Evolutionary conservation across 73 alveolate genomes (phyloP).

Genomic region (Symbiodinium pilosum): DNA sequence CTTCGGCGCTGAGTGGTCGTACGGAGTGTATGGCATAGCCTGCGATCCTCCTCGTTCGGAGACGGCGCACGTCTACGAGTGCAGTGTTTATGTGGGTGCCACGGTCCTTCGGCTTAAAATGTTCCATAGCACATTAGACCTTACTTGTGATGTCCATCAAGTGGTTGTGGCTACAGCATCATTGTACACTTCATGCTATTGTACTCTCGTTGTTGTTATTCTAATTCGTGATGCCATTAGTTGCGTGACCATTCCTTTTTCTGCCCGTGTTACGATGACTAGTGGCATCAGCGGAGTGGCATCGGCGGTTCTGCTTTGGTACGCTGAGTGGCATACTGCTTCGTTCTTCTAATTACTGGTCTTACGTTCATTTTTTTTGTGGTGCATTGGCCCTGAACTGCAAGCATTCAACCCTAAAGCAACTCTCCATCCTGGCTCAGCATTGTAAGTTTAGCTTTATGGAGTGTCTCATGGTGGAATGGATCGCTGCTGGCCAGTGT

Average conservation of each 20-base stretch:
- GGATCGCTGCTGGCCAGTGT: neutral
- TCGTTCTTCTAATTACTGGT: too few species aligned
- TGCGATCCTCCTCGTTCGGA: constrained; percentile 83
- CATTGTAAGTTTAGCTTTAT: too few species aligned
- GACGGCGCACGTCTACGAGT: constrained; percentile 94
- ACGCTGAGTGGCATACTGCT: too few species aligned
- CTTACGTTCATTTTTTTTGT: too few species aligned
- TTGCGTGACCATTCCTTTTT: neutral
- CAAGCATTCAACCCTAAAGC: too few species aligned
- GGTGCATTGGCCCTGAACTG: too few species aligned
- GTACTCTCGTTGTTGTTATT: neutral
- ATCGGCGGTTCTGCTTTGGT: too few species aligned
- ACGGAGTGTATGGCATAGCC: constrained; percentile 80
- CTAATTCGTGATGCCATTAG: neutral
- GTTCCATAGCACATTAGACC: neutral
- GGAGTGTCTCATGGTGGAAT: too few species aligned
- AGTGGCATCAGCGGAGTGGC: too few species aligned
- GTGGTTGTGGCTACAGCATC: neutral
- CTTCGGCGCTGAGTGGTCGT: constrained; percentile 87
- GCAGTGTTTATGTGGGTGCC: constrained; percentile 79
- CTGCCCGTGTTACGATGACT: neutral
- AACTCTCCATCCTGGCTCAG: too few species aligned
- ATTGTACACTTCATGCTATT: neutral
- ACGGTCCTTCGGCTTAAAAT: neutral
- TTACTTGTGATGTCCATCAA: neutral